Percentiles rank a stretch among this genome's conserved stretches.
Conservation (phyloP, 2,329 filamentous ascomycete species). For the Lecanicillium sp. region DNA sequence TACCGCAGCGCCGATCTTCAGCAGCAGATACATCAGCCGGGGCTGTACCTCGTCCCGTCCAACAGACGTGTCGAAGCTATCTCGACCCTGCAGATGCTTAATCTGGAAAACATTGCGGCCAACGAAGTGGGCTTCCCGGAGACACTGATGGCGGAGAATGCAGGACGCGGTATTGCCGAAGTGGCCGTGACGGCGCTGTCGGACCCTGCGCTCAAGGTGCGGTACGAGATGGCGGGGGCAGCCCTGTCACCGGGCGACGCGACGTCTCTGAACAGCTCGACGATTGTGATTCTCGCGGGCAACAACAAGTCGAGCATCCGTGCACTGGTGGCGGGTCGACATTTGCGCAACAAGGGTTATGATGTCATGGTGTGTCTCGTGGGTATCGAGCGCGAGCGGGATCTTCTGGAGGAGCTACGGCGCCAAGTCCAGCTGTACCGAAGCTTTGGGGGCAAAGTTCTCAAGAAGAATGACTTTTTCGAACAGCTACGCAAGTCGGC, state of each 20-base stretch:
- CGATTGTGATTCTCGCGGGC: constrained; percentile 77
- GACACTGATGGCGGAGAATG: constrained; percentile 87
- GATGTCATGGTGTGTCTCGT: constrained; percentile 79
- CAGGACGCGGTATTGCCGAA: constrained; percentile 81
- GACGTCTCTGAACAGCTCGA: constrained; percentile 27
- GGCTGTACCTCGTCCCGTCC: constrained; percentile 49
- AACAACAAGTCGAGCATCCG: constrained; percentile 87
- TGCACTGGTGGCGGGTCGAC: constrained; percentile 77
- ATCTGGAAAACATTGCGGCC: constrained; percentile 84
- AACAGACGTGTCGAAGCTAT: constrained; percentile 56
- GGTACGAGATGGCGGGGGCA: constrained; percentile 38
- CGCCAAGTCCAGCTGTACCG: constrained; percentile 80
- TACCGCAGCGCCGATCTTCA: constrained; percentile 28
- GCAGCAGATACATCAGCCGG: constrained; percentile 33
- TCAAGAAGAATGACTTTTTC: constrained; percentile 55
- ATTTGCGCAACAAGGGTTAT: constrained; percentile 76
- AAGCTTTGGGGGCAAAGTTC: constrained; percentile 71
- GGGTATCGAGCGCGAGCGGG: constrained; percentile 74
- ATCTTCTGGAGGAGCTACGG: constrained; percentile 72
- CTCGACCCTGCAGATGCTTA: constrained; percentile 78
- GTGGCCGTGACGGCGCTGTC: constrained; percentile 65
- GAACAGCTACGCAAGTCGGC: constrained; percentile 49
- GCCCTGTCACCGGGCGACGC: constrained; percentile 23
- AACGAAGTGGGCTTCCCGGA: constrained; percentile 82
- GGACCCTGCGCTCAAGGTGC: constrained; percentile 54